phyloP scores from a whole-genome alignment of 495 filamentous ascomycete genomes.

The Penicillium canescens region DNA sequence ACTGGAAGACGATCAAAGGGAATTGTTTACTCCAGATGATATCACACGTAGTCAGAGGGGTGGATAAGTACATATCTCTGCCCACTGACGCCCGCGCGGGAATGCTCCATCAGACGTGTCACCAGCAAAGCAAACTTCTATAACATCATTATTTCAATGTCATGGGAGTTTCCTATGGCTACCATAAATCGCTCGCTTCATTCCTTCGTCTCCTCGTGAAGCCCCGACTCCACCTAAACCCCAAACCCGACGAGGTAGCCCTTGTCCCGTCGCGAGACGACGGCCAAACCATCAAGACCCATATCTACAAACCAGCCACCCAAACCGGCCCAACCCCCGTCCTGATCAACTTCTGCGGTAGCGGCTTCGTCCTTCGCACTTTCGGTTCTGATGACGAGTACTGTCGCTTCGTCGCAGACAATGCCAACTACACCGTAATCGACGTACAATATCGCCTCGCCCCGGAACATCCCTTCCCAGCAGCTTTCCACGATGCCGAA shows the following conservation, averaged over 20 bases:
- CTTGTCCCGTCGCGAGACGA: slow-evolving; percentile 40
- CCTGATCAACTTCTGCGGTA: slow-evolving; percentile 47
- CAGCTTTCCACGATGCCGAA: slow-evolving; percentile 69
- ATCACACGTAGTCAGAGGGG: not conserved
- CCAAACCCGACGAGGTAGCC: slow-evolving; percentile 34
- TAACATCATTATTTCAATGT: not conserved
- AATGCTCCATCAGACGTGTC: not conserved
- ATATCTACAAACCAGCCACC: slow-evolving; percentile 39
- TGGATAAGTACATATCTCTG: not conserved
- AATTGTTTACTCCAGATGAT: not conserved
- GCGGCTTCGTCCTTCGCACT: slow-evolving; percentile 38
- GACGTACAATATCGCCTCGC: slow-evolving; percentile 75
- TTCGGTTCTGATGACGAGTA: slow-evolving; percentile 45
- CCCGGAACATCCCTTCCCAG: slow-evolving; percentile 74
- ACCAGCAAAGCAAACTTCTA: not conserved
- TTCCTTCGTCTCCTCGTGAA: slow-evolving; percentile 22
- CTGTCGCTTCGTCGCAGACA: slow-evolving; percentile 34
- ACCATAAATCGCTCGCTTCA: slow-evolving; percentile 15
- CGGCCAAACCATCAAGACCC: slow-evolving; percentile 41
- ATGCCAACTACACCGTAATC: slow-evolving; percentile 41
- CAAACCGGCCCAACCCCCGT: slow-evolving; percentile 29
- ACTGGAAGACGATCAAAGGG: not conserved
- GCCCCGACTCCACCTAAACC: slow-evolving; percentile 19
- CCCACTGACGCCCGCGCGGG: not conserved
- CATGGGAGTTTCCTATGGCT: slow-evolving; percentile 16